Evolutionary conservation across 1,139 yeast genomes (phyloP).

Genomic region (Nakaseomyces bracarensis): DNA sequence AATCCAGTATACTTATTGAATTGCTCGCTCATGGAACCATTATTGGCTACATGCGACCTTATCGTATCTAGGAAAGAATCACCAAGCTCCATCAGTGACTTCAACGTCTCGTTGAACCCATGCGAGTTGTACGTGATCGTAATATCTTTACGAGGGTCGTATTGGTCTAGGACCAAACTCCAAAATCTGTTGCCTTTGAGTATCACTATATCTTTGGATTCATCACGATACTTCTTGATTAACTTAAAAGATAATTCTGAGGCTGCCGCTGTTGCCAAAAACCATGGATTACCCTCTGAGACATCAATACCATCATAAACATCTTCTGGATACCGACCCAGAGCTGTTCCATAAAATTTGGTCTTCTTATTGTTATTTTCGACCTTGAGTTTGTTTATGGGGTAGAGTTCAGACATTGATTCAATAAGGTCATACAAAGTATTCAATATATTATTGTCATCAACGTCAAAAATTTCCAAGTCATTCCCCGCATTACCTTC

Average conservation of each 20-base stretch:
- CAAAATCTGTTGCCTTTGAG: conserved; percentile 21
- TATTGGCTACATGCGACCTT: conserved; percentile 58
- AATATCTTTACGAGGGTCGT: conserved; percentile 1
- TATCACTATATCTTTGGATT: conserved; percentile 33
- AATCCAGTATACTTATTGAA: conserved; percentile 72
- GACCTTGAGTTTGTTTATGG: conserved; percentile 49
- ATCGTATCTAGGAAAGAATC: conserved; percentile 72
- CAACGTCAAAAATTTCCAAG: conserved; percentile 50
- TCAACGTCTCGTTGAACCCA: conserved; percentile 40
- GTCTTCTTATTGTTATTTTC: conserved; percentile 31
- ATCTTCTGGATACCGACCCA: conserved; percentile 94
- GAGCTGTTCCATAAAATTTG: conserved; percentile 46
- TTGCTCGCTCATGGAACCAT: conserved; percentile 86
- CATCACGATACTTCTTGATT: conserved; percentile 31
- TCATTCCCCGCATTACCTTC: conserved; percentile 31
- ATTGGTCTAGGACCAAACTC: conserved; percentile 19
- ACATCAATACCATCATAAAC: conserved; percentile 70
- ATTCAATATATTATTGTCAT: conserved; percentile 47
- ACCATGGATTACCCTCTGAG: conserved; percentile 92
- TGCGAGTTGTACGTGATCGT: conserved; percentile 36
- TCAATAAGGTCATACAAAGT: conserved; percentile 50
- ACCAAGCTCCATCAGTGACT: conserved; percentile 47
- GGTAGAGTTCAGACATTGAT: conserved; percentile 67
- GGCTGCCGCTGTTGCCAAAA: conserved; percentile 75
- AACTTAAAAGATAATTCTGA: conserved; percentile 40